Percentiles rank a stretch among this genome's conserved stretches.
Evolutionary conservation across 1,284 basidiomycete species (phyloP).

Genomic region (Pseudozyma tsukubaensis): DNA sequence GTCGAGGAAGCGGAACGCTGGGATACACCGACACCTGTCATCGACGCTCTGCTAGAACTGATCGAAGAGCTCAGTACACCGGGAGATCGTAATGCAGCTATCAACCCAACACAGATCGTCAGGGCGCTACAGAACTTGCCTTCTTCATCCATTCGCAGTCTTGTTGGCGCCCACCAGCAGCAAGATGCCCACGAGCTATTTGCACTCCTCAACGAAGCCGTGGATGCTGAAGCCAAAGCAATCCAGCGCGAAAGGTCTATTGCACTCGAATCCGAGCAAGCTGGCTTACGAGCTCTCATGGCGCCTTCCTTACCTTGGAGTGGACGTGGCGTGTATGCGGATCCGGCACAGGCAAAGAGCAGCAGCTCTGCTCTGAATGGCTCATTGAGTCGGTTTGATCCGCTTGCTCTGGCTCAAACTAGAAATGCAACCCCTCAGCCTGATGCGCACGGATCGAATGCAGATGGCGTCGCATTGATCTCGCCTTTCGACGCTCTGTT

Average conservation of each 20-base stretch:
- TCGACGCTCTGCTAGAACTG: slow-evolving; percentile 59
- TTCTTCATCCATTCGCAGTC: slow-evolving; percentile 53
- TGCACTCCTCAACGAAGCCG: slow-evolving; percentile 60
- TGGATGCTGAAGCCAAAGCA: slow-evolving; percentile 55
- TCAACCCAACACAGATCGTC: slow-evolving; percentile 54
- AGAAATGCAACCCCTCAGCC: neutral
- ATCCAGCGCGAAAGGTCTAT: slow-evolving; percentile 31
- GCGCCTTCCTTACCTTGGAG: slow-evolving; percentile 47
- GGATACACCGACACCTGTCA: slow-evolving; percentile 64
- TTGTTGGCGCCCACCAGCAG: slow-evolving; percentile 65
- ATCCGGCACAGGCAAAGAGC: slow-evolving; percentile 29
- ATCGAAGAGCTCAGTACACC: slow-evolving; percentile 46
- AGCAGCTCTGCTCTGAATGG: slow-evolving; percentile 1
- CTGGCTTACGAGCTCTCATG: slow-evolving; percentile 48
- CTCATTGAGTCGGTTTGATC: neutral
- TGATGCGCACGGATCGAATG: neutral
- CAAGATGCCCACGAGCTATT: slow-evolving; percentile 68
- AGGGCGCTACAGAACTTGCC: slow-evolving; percentile 50
- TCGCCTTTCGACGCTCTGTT: slow-evolving; percentile 51
- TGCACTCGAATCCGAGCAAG: slow-evolving; percentile 28
- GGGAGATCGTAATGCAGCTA: slow-evolving; percentile 48
- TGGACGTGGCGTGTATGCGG: slow-evolving; percentile 35
- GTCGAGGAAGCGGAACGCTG: slow-evolving; percentile 52
- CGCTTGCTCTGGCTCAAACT: neutral
- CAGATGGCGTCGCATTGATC: slow-evolving; percentile 25